These are phyloP conservation scores for Aphanomyces stellatus DNA, from an alignment of 352 stramenopile genomes.

Conservation along the genomic window DNA sequence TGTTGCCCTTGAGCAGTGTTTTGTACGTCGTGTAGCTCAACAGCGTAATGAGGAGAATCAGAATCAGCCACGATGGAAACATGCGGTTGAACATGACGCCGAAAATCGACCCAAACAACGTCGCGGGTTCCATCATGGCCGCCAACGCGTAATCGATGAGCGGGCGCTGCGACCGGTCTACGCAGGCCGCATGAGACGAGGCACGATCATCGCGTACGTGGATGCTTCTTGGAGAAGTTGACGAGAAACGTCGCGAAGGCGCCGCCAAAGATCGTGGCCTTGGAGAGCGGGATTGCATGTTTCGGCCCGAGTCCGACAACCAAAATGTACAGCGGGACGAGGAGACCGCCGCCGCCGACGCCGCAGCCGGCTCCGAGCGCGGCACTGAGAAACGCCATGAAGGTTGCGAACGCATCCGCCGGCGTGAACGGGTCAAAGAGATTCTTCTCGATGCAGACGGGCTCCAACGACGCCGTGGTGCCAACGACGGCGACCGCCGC, in stretches of 20 bases:
- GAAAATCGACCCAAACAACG: conserved; percentile 67
- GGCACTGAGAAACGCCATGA: conserved; percentile 72
- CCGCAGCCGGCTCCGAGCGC: conserved; percentile 86
- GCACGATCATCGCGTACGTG: conserved; percentile 32
- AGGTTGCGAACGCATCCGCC: conserved; percentile 53
- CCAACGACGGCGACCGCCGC: background rate
- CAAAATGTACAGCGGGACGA: conserved; percentile 97
- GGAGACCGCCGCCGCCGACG: conserved; percentile 91
- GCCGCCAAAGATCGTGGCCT: conserved; percentile 96
- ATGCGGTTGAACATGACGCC: conserved; percentile 79
- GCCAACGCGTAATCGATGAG: conserved; percentile 98
- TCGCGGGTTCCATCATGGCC: conserved; percentile 97
- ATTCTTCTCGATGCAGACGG: conserved; percentile 66
- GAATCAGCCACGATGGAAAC: conserved; percentile 77
- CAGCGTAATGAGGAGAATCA: conserved; percentile 63
- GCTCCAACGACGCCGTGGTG: background rate
- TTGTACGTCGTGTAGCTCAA: conserved; percentile 72
- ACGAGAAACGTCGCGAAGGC: conserved; percentile 92
- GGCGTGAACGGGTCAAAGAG: conserved; percentile 67
- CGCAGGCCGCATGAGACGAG: background rate
- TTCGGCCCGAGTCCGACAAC: conserved; percentile 91
- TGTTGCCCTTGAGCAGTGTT: conserved; percentile 55
- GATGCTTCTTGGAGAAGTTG: conserved; percentile 91
- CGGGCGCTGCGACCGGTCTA: conserved; percentile 76
- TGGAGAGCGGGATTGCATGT: conserved; percentile 94